Conservation (phyloP, 352 stramenopile genomes). For the Globisporangium abappressorium region DNA sequence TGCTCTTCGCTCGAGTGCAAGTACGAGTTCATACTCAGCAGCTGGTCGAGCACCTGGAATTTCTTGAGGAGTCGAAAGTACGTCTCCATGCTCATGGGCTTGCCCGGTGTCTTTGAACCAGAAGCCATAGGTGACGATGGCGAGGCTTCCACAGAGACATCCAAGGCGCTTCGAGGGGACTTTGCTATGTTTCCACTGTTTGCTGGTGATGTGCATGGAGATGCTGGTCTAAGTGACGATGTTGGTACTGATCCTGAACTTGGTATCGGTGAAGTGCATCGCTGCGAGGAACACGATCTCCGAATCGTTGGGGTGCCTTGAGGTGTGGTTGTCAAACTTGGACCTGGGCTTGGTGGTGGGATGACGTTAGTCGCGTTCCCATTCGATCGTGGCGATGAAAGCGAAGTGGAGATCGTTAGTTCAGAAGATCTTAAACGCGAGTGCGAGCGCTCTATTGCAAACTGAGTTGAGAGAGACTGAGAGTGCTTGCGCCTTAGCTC, state of each 20-base stretch:
- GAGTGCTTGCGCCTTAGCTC: neutral
- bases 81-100: constrained; percentile 40
- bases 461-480: neutral
- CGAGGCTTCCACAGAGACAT: too few relatives aligned
- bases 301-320: constrained; percentile 11
- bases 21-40: constrained; percentile 41
- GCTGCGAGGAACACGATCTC: constrained; percentile 30
- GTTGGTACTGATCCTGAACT: neutral
- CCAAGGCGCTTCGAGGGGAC: too few relatives aligned
- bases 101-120: neutral
- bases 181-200: too few relatives aligned
- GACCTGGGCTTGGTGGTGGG: constrained; percentile 9
- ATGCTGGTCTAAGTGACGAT: neutral
- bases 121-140: neutral
- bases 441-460: constrained; percentile 13
- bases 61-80: constrained; percentile 76
- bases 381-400: neutral
- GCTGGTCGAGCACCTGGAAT: constrained; percentile 54
- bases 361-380: neutral
- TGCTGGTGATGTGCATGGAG: too few relatives aligned
- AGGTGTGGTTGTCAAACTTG: neutral
- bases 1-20: constrained; percentile 39
- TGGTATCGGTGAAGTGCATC: constrained; percentile 22
- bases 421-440: constrained; percentile 1
- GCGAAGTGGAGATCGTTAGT: constrained; percentile 7